A percentile compares a stretch with the other conserved stretches of the same genome.
These are phyloP conservation scores for Crinitomyces ghanaensis DNA, from an alignment of 805 yeast species.

Conservation along the genomic window DNA sequence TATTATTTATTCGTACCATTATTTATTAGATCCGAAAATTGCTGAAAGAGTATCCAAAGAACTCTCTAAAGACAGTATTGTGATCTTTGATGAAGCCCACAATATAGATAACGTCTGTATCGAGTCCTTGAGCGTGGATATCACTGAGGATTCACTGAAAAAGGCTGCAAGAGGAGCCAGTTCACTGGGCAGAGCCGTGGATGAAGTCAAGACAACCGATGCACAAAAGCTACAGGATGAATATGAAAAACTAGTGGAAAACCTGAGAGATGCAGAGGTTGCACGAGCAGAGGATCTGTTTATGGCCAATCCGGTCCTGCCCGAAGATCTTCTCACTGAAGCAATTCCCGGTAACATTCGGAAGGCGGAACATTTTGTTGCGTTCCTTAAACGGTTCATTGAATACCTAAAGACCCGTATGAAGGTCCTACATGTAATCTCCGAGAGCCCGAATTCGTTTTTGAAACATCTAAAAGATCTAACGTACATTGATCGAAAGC, in stretches of 20 bases:
- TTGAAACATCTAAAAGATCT: slow-evolving; percentile 85
- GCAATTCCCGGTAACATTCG: slow-evolving; percentile 97
- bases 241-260: slow-evolving; percentile 82
- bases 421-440: slow-evolving; percentile 94
- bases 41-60: slow-evolving; percentile 92
- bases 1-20: slow-evolving; percentile 92
- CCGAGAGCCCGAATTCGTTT: slow-evolving; percentile 94
- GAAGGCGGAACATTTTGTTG: slow-evolving; percentile 92
- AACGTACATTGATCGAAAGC: slow-evolving; percentile 87
- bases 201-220: slow-evolving; percentile 71
- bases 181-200: slow-evolving; percentile 68
- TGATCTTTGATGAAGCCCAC: slow-evolving; percentile 97
- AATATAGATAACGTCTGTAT: slow-evolving; percentile 98
- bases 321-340: slow-evolving; percentile 75
- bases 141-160: slow-evolving; percentile 81
- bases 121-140: slow-evolving; percentile 82
- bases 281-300: slow-evolving; percentile 52
- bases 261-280: slow-evolving; percentile 70
- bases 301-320: slow-evolving; percentile 78
- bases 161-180: slow-evolving; percentile 82
- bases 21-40: slow-evolving; percentile 90
- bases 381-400: slow-evolving; percentile 82
- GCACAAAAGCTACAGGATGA: slow-evolving; percentile 78
- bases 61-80: slow-evolving; percentile 81
- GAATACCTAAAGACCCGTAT: slow-evolving; percentile 93